phyloP scores from a whole-genome alignment of 768 basidiomycete genomes.

The Leccinum variicolor region DNA sequence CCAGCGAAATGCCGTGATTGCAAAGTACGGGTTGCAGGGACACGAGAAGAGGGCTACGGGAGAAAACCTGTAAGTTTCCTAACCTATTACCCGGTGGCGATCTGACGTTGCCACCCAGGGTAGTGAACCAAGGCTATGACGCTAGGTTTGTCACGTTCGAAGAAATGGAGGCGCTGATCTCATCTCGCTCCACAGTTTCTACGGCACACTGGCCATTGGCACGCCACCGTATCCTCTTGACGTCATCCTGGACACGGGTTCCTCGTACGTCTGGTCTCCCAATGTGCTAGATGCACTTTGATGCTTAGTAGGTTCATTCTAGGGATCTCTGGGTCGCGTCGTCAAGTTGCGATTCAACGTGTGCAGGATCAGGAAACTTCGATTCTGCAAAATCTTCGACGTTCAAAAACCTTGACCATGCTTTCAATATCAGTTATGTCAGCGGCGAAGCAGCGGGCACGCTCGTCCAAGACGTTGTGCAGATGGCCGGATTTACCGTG shows the following conservation, averaged over 20 bases:
- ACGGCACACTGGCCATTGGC: constrained; percentile 38
- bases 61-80: constrained; percentile 41
- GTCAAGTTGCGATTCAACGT: constrained; percentile 27
- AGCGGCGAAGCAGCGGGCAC: constrained; percentile 44
- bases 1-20: constrained; percentile 40
- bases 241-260: constrained; percentile 53
- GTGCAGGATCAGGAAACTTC: constrained; percentile 34
- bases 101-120: constrained; percentile 33
- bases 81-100: not conserved
- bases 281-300: not conserved
- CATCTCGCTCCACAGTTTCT: constrained; percentile 22
- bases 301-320: constrained; percentile 21
- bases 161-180: not conserved
- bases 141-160: constrained; percentile 41
- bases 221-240: constrained; percentile 45
- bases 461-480: constrained; percentile 62
- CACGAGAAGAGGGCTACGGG: constrained; percentile 42
- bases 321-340: constrained; percentile 52
- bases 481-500: constrained; percentile 64
- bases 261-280: constrained; percentile 26
- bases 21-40: constrained; percentile 43
- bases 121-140: constrained; percentile 63
- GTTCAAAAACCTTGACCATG: constrained; percentile 31
- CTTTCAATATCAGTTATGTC: constrained; percentile 44
- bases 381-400: constrained; percentile 33